Percentiles rank a stretch among this genome's conserved stretches.
These are phyloP conservation scores for Penicillium arizonense DNA, from an alignment of 495 filamentous ascomycete genomes.

Conservation along the genomic window DNA sequence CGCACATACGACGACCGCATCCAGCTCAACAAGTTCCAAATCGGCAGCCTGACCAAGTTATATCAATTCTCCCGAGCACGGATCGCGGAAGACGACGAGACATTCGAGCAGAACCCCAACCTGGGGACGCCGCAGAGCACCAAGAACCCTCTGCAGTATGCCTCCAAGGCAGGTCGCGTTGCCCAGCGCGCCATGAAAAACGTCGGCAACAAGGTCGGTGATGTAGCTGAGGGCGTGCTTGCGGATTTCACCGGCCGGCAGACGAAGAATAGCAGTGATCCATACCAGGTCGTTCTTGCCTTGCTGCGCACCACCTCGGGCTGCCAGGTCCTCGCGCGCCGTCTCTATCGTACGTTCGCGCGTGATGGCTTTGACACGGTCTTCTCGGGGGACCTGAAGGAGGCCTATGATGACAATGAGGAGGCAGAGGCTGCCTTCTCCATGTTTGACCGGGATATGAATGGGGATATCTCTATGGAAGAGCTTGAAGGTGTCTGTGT, in stretches of 20 bases:
- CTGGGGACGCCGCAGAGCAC: too few relatives aligned
- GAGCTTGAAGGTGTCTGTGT: constrained; percentile 92
- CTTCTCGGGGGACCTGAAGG: constrained; percentile 71
- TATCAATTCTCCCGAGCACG: constrained; percentile 82
- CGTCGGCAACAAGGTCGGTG: constrained; percentile 83
- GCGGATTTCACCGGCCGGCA: constrained; percentile 88
- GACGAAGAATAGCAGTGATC: constrained; percentile 72
- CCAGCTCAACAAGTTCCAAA: constrained; percentile 87
- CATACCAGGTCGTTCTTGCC: constrained; percentile 76
- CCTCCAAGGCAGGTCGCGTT: constrained; percentile 65
- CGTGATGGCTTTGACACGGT: constrained; percentile 75
- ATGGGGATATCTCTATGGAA: constrained; percentile 95
- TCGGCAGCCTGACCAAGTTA: constrained; percentile 74
- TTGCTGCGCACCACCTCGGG: too few relatives aligned
- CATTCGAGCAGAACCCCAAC: constrained; percentile 36
- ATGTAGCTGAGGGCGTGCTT: constrained; percentile 84
- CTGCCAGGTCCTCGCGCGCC: too few relatives aligned
- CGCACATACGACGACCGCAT: constrained; percentile 91
- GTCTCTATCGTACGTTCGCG: constrained; percentile 86
- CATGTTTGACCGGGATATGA: constrained; percentile 96
- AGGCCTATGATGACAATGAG: constrained; percentile 79
- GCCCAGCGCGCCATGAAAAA: constrained; percentile 72
- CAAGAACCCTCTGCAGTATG: constrained; percentile 67
- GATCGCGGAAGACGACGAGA: constrained; percentile 56
- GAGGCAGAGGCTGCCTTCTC: constrained; percentile 88